These are phyloP conservation scores for Candida sanyaensis DNA, from an alignment of 1,139 yeast genomes.

Conservation along the genomic window DNA sequence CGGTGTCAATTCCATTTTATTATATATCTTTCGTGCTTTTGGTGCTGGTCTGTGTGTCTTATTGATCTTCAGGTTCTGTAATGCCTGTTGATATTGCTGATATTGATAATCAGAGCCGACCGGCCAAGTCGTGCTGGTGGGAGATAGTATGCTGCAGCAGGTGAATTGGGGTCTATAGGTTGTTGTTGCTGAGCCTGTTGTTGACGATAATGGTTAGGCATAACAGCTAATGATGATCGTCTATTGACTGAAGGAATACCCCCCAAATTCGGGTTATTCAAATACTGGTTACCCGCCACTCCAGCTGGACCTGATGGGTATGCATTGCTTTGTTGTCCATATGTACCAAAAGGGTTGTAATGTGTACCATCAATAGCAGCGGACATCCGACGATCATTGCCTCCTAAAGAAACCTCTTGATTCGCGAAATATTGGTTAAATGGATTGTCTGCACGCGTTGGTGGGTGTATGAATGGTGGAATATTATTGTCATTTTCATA, in stretches of 20 bases:
- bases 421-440: slow-evolving; percentile 47
- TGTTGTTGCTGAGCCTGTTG: slow-evolving; percentile 15
- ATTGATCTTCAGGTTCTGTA: slow-evolving; percentile 27
- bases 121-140: slow-evolving; percentile 24
- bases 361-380: slow-evolving; percentile 39
- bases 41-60: slow-evolving; percentile 39
- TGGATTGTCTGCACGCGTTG: slow-evolving; percentile 51
- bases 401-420: slow-evolving; percentile 36
- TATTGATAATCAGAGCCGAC: slow-evolving; percentile 41
- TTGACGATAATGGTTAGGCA: slow-evolving; percentile 20
- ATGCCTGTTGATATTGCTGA: slow-evolving; percentile 37
- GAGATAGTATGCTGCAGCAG: slow-evolving; percentile 11
- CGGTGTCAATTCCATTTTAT: slow-evolving; percentile 62
- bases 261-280: slow-evolving; percentile 7
- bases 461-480: slow-evolving; percentile 44
- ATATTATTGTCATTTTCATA: slow-evolving; percentile 22
- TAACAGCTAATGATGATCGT: slow-evolving; percentile 42
- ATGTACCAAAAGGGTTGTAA: slow-evolving; percentile 14
- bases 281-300: slow-evolving; percentile 8
- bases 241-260: slow-evolving; percentile 17
- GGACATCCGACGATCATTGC: slow-evolving; percentile 44
- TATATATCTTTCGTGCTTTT: slow-evolving; percentile 35
- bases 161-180: slow-evolving; percentile 8
- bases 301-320: slow-evolving; percentile 12
- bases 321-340: slow-evolving; percentile 8